A percentile compares a stretch with the other conserved stretches of the same genome.
These are phyloP conservation scores for Hippophae gyantsensis DNA, from an alignment of 306 rosid genomes.

Conservation along the genomic window DNA sequence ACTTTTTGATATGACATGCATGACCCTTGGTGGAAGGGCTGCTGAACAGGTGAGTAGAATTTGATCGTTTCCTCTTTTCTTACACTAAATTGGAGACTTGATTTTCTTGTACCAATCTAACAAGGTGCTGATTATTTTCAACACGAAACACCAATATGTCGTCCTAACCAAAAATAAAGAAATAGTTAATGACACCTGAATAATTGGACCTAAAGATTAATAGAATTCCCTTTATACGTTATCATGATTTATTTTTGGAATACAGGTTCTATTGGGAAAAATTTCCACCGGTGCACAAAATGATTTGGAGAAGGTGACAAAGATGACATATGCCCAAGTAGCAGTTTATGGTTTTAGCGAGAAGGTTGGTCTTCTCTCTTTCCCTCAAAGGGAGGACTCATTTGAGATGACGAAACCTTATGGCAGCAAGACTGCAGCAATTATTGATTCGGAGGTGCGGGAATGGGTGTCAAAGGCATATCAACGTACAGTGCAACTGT, in stretches of 20 bases:
- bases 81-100: too few species aligned
- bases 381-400: constrained; percentile 62
- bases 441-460: constrained; percentile 78
- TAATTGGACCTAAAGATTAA: neutral
- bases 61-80: neutral
- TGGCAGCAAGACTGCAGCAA: constrained; percentile 72
- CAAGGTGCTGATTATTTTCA: neutral
- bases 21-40: constrained; percentile 98
- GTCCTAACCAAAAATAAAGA: neutral
- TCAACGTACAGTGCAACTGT: constrained; percentile 37
- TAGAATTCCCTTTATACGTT: neutral
- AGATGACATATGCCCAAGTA: constrained; percentile 95
- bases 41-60: constrained; percentile 65
- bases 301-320: constrained; percentile 91
- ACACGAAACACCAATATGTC: neutral
- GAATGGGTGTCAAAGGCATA: constrained; percentile 81
- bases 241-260: neutral
- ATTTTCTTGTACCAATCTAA: too few species aligned
- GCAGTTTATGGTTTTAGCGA: constrained; percentile 89
- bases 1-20: constrained; percentile 86
- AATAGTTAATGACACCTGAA: neutral
- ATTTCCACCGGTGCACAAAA: constrained; percentile 93
- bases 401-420: constrained; percentile 70
- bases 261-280: constrained; percentile 68
- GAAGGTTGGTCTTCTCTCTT: constrained; percentile 89